Evolutionary conservation across 345 rosid genomes (phyloP).

Genomic region (Bretschneidera sinensis): DNA sequence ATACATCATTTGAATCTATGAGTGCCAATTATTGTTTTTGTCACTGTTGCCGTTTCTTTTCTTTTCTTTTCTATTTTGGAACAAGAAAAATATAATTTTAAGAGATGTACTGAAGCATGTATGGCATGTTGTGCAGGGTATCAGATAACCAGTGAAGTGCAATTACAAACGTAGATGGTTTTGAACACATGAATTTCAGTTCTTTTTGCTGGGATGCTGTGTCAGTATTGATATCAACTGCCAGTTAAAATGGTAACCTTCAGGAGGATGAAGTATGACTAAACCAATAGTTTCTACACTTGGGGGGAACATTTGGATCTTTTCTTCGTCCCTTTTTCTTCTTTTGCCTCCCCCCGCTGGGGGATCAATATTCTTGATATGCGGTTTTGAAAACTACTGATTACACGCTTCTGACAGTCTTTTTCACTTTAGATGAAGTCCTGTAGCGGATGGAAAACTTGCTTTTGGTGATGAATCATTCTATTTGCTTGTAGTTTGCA

Average conservation of each 20-base stretch:
- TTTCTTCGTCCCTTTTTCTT: too few relatives aligned
- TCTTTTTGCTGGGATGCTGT: constrained; percentile 17
- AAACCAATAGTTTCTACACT: constrained; percentile 17
- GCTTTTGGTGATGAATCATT: not conserved
- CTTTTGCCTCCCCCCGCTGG: not conserved
- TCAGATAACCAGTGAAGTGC: too few relatives aligned
- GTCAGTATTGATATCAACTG: constrained; percentile 3
- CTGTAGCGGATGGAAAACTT: not conserved
- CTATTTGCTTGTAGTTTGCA: too few relatives aligned
- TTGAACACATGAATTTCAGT: not conserved
- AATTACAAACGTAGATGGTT: too few relatives aligned
- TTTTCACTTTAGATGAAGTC: constrained; percentile 9
- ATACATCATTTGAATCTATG: too few relatives aligned
- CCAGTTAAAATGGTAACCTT: constrained; percentile 12
- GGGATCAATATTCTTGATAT: too few relatives aligned
- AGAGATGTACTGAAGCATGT: too few relatives aligned
- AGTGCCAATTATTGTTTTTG: too few relatives aligned
- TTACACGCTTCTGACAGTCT: not conserved
- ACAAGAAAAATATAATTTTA: too few relatives aligned
- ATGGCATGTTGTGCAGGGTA: too few relatives aligned
- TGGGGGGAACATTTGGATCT: not conserved
- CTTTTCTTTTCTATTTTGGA: too few relatives aligned
- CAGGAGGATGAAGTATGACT: constrained; percentile 19
- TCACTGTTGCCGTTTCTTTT: too few relatives aligned
- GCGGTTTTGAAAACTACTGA: not conserved